Base-by-base conservation (phyloP, 768 basidiomycete genomes). In the Macrolepiota dolichaula region DNA sequence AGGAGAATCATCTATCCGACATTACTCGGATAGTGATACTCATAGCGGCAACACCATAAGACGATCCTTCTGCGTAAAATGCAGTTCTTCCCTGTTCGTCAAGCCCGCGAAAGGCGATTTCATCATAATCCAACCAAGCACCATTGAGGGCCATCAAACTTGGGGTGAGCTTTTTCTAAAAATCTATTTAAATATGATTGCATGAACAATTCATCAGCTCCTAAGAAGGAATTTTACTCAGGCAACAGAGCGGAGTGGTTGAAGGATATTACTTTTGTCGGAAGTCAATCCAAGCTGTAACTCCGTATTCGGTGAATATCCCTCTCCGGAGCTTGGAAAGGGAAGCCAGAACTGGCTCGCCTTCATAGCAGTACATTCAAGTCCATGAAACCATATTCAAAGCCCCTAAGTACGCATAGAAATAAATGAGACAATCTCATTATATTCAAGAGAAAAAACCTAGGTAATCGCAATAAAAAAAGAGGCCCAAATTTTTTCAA, bases 21-120 rank as follows among this genome's bases (percentile, higher is more conserved):
- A 65, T 15, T 74, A 69, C 56, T 53, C 62, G 19, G 74, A 75
- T 53, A 59, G 55, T 5, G 61, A 68, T 17, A 73, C 72, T 0
- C 40, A 65, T 15, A 72, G 68, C 53, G 74, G 72, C 4, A 69
- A 66, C 11, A 55, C 64, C 24, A 54, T 73, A n/a, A 64, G 62
- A 24, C 68, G 73, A 3, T 67, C 69, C 22, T 75, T 74, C 64
- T 75, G 74, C 59, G 62, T 63, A 6, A 68, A 70, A 17, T 75
- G 74, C 47, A 73, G 74, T 6, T 67, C 72, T 2, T 56, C 63
- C 15, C 63, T 73, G 0, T 71, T 72, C 46, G 59, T 72, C 19
- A 64, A 62, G 27, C 65, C 67, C 13, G 63, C 62, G 22, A 68
- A 59, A 25, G 65, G 62, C 1, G 64, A 64, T 22, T 63, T 71